Percentiles rank a stretch among this genome's conserved stretches.
phyloP scores from a whole-genome alignment of 2,329 filamentous ascomycete species.

The Daldinia sp. region DNA sequence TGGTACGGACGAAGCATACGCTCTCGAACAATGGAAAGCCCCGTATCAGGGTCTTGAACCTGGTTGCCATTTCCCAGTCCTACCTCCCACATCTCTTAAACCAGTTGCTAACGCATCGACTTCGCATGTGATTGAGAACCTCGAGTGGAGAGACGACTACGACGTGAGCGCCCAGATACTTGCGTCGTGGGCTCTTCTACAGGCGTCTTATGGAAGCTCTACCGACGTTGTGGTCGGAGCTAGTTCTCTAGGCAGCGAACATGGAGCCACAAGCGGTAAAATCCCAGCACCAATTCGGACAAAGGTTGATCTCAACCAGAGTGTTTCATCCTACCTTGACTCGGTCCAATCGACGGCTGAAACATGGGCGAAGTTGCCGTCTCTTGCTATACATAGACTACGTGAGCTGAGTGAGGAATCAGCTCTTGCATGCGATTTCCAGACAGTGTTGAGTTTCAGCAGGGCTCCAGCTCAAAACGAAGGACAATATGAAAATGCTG shows the following conservation, averaged over 20 bases:
- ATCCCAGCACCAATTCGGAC: neutral
- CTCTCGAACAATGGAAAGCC: constrained; percentile 4
- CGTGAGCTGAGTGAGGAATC: constrained; percentile 3
- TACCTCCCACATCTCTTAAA: neutral
- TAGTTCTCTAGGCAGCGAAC: neutral
- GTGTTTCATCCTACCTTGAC: constrained; percentile 4
- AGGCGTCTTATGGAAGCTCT: constrained; percentile 7
- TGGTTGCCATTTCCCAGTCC: constrained; percentile 2
- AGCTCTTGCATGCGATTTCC: neutral
- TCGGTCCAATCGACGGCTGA: neutral
- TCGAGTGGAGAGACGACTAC: neutral
- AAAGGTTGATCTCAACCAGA: constrained; percentile 4
- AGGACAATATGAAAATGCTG: neutral
- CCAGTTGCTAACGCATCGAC: neutral
- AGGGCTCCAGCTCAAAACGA: neutral
- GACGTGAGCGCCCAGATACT: constrained; percentile 1
- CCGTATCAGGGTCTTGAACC: neutral
- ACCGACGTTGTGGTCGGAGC: neutral
- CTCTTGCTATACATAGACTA: neutral
- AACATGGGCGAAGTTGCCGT: neutral
- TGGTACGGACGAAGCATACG: neutral
- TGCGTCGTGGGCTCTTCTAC: neutral
- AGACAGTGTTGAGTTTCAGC: constrained; percentile 1
- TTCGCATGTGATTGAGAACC: neutral
- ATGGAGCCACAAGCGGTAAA: neutral